A percentile compares a stretch with the other conserved stretches of the same genome.
Conservation (phyloP, 2,329 filamentous ascomycete genomes). For the Stachybotrys echinatus region DNA sequence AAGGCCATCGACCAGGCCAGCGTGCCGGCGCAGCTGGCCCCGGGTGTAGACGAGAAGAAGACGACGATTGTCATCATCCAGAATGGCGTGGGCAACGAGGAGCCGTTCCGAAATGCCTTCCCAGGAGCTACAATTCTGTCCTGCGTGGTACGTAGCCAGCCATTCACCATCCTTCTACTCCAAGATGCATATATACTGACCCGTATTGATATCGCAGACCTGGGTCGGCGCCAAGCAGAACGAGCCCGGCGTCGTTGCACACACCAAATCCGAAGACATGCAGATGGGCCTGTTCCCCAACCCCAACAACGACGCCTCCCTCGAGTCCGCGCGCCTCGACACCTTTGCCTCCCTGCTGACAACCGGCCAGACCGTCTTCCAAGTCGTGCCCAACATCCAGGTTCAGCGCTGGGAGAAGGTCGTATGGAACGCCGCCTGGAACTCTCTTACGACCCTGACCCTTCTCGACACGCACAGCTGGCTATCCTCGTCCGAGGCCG, state of each 20-base stretch:
- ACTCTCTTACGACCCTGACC: slow-evolving; percentile 53
- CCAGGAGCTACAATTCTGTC: slow-evolving; percentile 48
- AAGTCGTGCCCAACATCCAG: slow-evolving; percentile 50
- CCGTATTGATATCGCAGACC: slow-evolving; percentile 22
- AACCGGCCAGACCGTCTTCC: slow-evolving; percentile 36
- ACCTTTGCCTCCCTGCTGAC: slow-evolving; percentile 34
- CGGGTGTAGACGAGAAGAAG: slow-evolving; percentile 27
- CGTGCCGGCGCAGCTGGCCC: slow-evolving; percentile 13
- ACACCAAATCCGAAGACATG: slow-evolving; percentile 47
- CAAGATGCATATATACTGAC: no score
- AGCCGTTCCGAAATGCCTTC: slow-evolving; percentile 43
- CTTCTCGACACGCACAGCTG: slow-evolving; percentile 47
- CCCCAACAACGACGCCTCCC: slow-evolving; percentile 9
- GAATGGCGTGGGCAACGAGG: slow-evolving; percentile 57
- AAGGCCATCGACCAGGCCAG: slow-evolving; percentile 13
- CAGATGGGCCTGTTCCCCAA: slow-evolving; percentile 49
- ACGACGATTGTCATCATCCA: slow-evolving; percentile 56
- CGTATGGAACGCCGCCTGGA: slow-evolving; percentile 56
- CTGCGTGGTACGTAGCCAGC: slow-evolving; percentile 38
- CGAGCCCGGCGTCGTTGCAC: slow-evolving; percentile 41
- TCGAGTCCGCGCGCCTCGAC: slow-evolving; percentile 32
- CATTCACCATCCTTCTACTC: no score
- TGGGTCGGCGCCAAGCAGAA: slow-evolving; percentile 49
- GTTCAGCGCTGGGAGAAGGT: slow-evolving; percentile 55
- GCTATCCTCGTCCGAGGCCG: slow-evolving; percentile 35